Evolutionary conservation across 257 asterid species (phyloP).

Genomic region (Henckelia pumila): DNA sequence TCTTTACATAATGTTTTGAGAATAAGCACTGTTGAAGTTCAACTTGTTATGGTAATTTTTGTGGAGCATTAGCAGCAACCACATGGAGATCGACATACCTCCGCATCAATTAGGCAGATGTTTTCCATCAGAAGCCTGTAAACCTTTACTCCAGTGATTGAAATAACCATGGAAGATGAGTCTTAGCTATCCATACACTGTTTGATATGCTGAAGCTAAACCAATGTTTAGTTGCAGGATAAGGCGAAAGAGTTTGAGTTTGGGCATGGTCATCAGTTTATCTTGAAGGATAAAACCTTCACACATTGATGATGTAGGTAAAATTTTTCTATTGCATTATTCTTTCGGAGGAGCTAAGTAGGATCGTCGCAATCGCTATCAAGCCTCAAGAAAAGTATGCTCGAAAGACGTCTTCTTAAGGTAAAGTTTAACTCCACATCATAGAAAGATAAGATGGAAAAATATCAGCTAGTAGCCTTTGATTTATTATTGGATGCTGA

Average conservation of each 20-base stretch:
- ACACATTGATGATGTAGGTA: too few relatives aligned
- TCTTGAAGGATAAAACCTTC: too few relatives aligned
- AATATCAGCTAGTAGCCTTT: too few relatives aligned
- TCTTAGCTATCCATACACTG: not conserved
- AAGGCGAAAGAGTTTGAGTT: not conserved
- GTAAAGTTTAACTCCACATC: not conserved
- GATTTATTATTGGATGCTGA: not conserved
- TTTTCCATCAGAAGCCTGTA: not conserved
- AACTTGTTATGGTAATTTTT: not conserved
- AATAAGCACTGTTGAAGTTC: not conserved
- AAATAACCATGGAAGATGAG: not conserved
- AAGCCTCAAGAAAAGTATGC: not conserved
- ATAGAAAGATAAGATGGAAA: not conserved
- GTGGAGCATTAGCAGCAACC: not conserved
- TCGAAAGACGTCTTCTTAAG: not conserved
- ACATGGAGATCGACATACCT: not conserved
- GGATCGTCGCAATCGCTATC: not conserved
- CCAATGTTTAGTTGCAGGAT: not conserved
- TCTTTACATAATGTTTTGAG: not conserved
- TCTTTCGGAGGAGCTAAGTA: not conserved
- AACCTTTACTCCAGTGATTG: not conserved
- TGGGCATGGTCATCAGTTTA: not conserved
- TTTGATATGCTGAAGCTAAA: not conserved
- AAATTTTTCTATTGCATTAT: too few relatives aligned
- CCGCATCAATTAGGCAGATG: not conserved